Conservation (phyloP, 2,329 filamentous ascomycete species). For the Acephala macrosclerotiorum region DNA sequence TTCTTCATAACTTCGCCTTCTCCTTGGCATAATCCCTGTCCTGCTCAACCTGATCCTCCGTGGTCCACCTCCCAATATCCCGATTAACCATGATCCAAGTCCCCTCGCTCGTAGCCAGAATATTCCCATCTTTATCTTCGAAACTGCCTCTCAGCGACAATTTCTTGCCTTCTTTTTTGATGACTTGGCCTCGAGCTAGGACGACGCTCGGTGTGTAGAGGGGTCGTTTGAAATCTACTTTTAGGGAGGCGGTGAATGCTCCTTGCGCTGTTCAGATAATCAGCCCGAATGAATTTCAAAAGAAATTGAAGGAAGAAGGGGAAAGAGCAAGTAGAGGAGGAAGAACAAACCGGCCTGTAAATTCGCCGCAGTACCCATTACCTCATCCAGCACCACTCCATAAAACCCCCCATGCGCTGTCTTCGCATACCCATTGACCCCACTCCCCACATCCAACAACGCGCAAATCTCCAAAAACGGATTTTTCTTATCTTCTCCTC, state of each 20-base stretch:
- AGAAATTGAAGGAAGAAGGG: neutral
- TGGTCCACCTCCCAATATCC: constrained; percentile 31
- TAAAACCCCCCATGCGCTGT: constrained; percentile 43
- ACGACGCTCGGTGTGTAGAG: constrained; percentile 39
- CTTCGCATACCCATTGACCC: constrained; percentile 39
- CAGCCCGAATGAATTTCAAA: neutral
- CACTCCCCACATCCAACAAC: constrained; percentile 38
- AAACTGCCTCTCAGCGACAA: constrained; percentile 37
- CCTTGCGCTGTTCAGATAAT: constrained; percentile 32
- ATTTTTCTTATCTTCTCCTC: constrained; percentile 30
- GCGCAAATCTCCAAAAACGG: constrained; percentile 41
- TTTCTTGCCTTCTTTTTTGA: constrained; percentile 41
- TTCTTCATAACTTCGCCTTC: neutral
- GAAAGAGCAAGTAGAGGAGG: neutral
- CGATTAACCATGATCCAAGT: constrained; percentile 27
- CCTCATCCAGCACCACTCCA: constrained; percentile 43
- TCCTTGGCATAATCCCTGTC: neutral
- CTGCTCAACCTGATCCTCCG: constrained; percentile 13
- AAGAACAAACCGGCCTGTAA: constrained; percentile 35
- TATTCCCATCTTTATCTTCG: constrained; percentile 40
- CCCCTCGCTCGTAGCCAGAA: constrained; percentile 26
- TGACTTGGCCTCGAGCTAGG: constrained; percentile 38
- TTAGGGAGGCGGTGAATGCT: constrained; percentile 40
- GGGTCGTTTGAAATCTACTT: constrained; percentile 39
- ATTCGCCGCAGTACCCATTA: constrained; percentile 44